Evolutionary conservation across 129 eudicot genomes (phyloP).

Genomic region (Dittrichia graveolens): DNA sequence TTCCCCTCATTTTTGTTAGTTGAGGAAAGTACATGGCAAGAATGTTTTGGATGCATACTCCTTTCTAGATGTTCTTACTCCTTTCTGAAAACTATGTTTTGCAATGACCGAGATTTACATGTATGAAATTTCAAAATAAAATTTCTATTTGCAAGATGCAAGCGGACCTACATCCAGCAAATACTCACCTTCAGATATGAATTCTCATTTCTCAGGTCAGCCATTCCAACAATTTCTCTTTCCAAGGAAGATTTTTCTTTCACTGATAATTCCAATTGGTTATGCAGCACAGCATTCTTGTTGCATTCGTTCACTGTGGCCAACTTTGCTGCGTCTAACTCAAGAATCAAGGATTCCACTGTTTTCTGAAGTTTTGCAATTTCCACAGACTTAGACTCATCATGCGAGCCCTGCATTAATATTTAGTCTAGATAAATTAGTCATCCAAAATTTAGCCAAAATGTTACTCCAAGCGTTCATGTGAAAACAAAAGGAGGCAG

Average conservation of each 20-base stretch:
- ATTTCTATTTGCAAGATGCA: not conserved
- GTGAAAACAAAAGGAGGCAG: not conserved
- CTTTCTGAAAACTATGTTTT: not conserved
- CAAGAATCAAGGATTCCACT: conserved; percentile 67
- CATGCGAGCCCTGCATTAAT: conserved; percentile 72
- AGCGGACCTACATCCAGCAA: not conserved
- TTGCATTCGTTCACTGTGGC: conserved; percentile 72
- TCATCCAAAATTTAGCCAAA: not conserved
- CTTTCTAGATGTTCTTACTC: conserved; percentile 1
- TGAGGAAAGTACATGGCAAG: conserved; percentile 9
- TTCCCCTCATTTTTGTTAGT: not conserved
- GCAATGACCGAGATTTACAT: not conserved
- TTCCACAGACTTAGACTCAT: conserved; percentile 78
- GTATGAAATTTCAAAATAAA: not conserved
- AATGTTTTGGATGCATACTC: not conserved
- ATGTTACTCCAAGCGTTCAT: not conserved
- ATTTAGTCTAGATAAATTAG: conserved; percentile 4
- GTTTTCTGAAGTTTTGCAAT: conserved; percentile 75
- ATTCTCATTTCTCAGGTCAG: conserved; percentile 73
- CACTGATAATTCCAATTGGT: conserved; percentile 59
- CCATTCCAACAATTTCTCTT: conserved; percentile 55
- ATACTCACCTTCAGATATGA: conserved; percentile 62
- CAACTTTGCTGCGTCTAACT: conserved; percentile 78
- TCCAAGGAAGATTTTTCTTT: conserved; percentile 82
- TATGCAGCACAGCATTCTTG: conserved; percentile 72